Percentiles rank a stretch among this genome's conserved stretches.
Evolutionary conservation across 1,284 basidiomycete genomes (phyloP).

Genomic region (Ustilago loliicola): DNA sequence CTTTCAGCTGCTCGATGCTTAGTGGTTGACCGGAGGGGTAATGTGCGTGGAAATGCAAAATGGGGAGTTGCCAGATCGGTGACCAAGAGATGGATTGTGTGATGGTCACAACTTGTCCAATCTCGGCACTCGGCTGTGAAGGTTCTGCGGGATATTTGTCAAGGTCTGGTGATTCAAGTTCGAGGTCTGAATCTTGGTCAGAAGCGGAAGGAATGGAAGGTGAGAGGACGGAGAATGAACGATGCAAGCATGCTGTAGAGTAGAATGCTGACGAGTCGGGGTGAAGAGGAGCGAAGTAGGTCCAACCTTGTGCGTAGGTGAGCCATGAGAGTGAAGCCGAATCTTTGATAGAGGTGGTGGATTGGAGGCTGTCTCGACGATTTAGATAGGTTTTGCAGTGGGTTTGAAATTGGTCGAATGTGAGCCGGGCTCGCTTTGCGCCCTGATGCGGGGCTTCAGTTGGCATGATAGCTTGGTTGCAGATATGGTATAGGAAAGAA

Average conservation of each 20-base stretch:
- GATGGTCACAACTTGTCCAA: background rate
- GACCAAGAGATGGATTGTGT: conserved; percentile 30
- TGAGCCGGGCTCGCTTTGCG: background rate
- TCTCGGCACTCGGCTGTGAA: background rate
- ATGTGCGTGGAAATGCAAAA: conserved; percentile 31
- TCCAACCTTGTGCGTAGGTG: conserved; percentile 24
- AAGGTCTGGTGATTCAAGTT: background rate
- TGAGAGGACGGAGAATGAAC: conserved; percentile 12
- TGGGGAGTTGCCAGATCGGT: conserved; percentile 25
- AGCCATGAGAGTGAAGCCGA: conserved; percentile 18
- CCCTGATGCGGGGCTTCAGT: background rate
- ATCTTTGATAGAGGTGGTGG: too few relatives aligned
- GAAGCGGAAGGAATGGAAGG: background rate
- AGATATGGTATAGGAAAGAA: background rate
- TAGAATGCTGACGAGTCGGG: conserved; percentile 5
- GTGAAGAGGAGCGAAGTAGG: background rate
- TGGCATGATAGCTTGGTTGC: background rate
- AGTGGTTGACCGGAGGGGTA: conserved; percentile 11
- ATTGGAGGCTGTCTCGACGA: conserved; percentile 1
- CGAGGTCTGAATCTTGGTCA: background rate
- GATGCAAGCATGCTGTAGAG: conserved; percentile 11
- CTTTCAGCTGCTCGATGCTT: conserved; percentile 1
- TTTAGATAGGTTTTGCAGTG: conserved; percentile 12
- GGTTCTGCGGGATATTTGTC: background rate
- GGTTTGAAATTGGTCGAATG: conserved; percentile 10